A percentile compares a stretch with the other conserved stretches of the same genome.
Evolutionary conservation across 495 filamentous ascomycete genomes (phyloP).

Genomic region (Daldinia loculata): DNA sequence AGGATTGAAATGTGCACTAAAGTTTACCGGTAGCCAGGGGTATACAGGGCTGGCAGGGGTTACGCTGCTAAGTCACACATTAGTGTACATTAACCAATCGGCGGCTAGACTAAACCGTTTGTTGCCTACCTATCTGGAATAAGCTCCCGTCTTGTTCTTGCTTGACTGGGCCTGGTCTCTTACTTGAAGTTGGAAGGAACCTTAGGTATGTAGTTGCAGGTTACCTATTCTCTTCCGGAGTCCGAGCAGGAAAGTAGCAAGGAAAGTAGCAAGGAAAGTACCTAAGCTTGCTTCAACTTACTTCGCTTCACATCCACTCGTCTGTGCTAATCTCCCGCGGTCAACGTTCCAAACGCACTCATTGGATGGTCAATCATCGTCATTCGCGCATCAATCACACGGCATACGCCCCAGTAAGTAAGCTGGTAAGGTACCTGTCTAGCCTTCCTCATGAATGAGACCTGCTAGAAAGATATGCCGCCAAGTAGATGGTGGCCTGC

Average conservation of each 20-base stretch:
- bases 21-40: conserved; percentile 37
- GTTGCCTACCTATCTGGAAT: conserved; percentile 29
- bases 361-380: conserved; percentile 39
- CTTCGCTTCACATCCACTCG: conserved; percentile 33
- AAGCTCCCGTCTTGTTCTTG: conserved; percentile 38
- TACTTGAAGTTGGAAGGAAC: conserved; percentile 4
- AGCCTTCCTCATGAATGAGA: conserved; percentile 14
- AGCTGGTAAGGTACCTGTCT: neutral
- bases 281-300: conserved; percentile 19
- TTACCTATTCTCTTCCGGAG: conserved; percentile 32
- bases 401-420: conserved; percentile 28
- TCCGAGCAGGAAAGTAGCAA: conserved; percentile 18
- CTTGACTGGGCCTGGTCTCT: conserved; percentile 24
- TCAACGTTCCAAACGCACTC: conserved; percentile 21
- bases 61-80: conserved; percentile 26
- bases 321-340: conserved; percentile 45
- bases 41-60: conserved; percentile 11
- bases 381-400: conserved; percentile 42
- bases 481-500: conserved; percentile 23
- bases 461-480: conserved; percentile 13
- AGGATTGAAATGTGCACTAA: conserved; percentile 23
- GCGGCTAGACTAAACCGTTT: conserved; percentile 1
- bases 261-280: neutral
- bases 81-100: conserved; percentile 32
- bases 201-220: too few relatives aligned